phyloP scores from a whole-genome alignment of 352 stramenopile genomes.

The Elongisporangium prolatum region DNA sequence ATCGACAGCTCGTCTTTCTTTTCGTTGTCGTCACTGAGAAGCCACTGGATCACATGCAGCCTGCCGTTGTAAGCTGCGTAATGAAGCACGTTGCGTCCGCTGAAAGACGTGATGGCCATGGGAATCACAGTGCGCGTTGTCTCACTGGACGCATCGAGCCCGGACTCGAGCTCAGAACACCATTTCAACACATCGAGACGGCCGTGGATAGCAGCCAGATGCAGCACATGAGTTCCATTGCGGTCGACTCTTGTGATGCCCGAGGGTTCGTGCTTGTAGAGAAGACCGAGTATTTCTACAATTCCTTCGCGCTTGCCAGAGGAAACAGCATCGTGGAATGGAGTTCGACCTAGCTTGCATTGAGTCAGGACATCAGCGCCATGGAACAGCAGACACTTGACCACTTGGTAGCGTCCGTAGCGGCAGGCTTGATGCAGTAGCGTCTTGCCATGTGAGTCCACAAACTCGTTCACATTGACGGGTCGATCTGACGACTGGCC shows the following conservation, averaged over 20 bases:
- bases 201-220: constrained; percentile 64
- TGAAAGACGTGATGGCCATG: constrained; percentile 52
- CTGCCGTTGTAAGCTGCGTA: constrained; percentile 66
- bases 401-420: constrained; percentile 39
- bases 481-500: background rate
- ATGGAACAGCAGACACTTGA: constrained; percentile 55
- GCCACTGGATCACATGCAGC: constrained; percentile 41
- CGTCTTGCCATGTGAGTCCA: constrained; percentile 48
- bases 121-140: constrained; percentile 7
- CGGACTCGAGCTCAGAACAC: constrained; percentile 22
- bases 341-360: constrained; percentile 45
- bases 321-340: constrained; percentile 54
- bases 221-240: constrained; percentile 57
- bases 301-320: constrained; percentile 16
- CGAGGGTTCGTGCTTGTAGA: constrained; percentile 47
- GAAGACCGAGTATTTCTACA: constrained; percentile 36
- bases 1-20: constrained; percentile 22
- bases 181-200: constrained; percentile 56
- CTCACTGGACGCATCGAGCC: constrained; percentile 1
- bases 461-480: constrained; percentile 37
- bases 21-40: constrained; percentile 26
- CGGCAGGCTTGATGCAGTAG: constrained; percentile 64
- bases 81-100: constrained; percentile 57
- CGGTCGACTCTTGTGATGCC: constrained; percentile 41
- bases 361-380: constrained; percentile 28